These are phyloP conservation scores for Quercus bicolor DNA, from an alignment of 306 rosid species.

Conservation along the genomic window DNA sequence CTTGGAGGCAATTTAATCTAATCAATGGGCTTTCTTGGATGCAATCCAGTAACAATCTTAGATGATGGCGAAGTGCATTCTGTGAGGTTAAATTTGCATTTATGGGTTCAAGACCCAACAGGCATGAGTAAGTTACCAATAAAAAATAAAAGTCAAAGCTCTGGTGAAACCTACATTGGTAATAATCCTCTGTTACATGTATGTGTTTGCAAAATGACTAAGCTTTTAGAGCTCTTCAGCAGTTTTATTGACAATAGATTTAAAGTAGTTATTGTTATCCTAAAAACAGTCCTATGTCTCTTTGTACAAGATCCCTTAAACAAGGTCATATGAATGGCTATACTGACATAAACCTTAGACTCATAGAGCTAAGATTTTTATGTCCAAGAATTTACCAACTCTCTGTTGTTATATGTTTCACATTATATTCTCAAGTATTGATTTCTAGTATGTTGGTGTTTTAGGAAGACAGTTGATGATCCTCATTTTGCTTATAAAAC, in stretches of 20 bases:
- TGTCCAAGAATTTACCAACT: no score
- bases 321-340: neutral
- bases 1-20: no score
- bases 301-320: neutral
- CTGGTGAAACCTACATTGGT: no score
- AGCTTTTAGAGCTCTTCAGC: no score
- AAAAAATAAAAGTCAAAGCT: no score
- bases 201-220: neutral
- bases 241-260: neutral
- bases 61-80: neutral
- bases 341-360: no score
- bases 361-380: no score
- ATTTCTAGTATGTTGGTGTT: neutral
- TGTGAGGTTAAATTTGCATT: neutral
- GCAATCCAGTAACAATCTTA: neutral
- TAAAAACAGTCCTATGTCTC: neutral
- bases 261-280: neutral
- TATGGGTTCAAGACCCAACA: no score
- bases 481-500: neutral
- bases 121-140: no score
- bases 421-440: no score
- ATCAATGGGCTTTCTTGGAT: no score
- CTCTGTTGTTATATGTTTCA: no score
- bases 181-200: neutral
- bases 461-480: neutral